Evolutionary conservation across 148 eudicot genomes (phyloP), one percentile per base, ranked within the genome.

Genomic region (Rhododendron molle): DNA sequence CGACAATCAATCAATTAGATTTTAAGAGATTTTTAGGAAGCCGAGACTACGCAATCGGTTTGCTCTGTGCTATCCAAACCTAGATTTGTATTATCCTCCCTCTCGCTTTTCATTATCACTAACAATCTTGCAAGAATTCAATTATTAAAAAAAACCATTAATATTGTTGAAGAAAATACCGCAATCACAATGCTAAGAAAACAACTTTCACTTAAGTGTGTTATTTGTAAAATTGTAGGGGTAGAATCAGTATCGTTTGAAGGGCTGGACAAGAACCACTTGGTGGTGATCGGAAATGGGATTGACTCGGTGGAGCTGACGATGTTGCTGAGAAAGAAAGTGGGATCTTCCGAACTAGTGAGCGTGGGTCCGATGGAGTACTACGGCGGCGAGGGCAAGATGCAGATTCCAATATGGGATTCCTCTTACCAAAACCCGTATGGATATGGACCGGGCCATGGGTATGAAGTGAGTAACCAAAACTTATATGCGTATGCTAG

Each of bases 241-340:
- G 87, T 89, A 3, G 81, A 52, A 34, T 82, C 89, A 0, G 86
- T 80, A n/a, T 69, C 89, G 47, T 52, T 89, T 32, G 20, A 16
- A 0, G 90, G 86, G 21, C 80, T 58, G 1, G 83, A 43, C 20
- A 84, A 81, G 30, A 20, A 26, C 72, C 72, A 67, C 14, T 11
- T 76, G 0, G 79, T 34, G 26, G 46, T 76, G 79, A 76, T 10
- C 23, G 79, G 2, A 67, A 0, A 67, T 8, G 72, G 72, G 15
- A 67, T 67, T n/a, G 72, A 67, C 5, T 3, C 72, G 1, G 72
- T 26, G 14, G 28, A 26, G 14, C 5, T 67, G 14, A 83, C 84
- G 0, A 73, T 5, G 12, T 44, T 26, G 77, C 56, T 88, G 13
- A 88, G 86, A 84, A 88, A 83, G 84, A 86, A 73, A 8, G 23